Conservation (phyloP, 208 protist genomes). For the Leishmania gerbilli region DNA sequence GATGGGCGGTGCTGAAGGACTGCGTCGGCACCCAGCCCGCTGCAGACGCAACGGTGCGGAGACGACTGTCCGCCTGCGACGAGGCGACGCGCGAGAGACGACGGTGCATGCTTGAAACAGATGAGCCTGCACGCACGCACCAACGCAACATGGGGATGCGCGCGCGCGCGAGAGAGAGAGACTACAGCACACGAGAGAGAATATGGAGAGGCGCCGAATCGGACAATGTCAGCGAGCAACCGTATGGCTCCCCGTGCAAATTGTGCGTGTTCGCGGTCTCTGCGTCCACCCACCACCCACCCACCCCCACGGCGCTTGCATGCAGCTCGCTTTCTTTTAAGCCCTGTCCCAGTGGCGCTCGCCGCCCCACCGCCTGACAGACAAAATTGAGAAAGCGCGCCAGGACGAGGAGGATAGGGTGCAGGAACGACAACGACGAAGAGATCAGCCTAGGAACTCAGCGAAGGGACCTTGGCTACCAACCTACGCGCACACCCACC, state of each 20-base stretch:
- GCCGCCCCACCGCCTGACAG: neutral
- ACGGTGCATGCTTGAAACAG: neutral
- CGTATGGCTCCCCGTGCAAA: neutral
- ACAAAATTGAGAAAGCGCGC: neutral
- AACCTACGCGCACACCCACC: neutral
- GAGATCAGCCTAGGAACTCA: neutral
- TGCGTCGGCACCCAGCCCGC: neutral
- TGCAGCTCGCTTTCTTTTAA: neutral
- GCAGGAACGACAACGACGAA: neutral
- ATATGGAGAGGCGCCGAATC: neutral
- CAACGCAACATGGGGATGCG: neutral
- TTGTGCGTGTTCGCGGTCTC: neutral
- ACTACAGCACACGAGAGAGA: neutral
- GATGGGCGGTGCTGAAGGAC: neutral
- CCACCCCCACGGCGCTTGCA: neutral
- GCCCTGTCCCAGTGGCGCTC: neutral
- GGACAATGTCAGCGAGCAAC: neutral
- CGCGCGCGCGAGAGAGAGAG: neutral
- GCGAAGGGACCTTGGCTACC: neutral
- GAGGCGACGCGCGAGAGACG: neutral
- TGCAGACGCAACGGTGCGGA: neutral
- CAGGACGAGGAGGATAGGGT: neutral
- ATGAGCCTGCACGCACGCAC: neutral
- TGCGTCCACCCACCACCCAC: no score
- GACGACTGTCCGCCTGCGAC: neutral